These are phyloP conservation scores for Rubia peregrina DNA, from an alignment of 305 asterid species.

Conservation along the genomic window DNA sequence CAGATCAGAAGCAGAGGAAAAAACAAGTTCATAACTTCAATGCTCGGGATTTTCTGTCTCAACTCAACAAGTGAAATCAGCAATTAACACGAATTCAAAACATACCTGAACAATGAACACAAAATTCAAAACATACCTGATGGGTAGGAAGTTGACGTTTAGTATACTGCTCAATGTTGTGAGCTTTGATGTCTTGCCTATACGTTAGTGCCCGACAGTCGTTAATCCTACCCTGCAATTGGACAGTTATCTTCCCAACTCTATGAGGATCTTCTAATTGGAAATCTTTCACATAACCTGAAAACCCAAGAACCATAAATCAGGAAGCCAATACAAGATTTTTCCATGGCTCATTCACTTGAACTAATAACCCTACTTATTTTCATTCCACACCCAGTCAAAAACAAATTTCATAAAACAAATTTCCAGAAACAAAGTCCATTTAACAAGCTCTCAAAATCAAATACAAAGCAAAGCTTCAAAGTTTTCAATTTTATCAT, in stretches of 20 bases:
- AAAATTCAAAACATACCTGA: constrained; percentile 47
- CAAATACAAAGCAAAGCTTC: neutral
- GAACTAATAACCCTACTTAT: neutral
- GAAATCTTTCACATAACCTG: constrained; percentile 87
- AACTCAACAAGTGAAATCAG: neutral
- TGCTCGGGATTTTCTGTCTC: neutral
- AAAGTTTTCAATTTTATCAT: neutral
- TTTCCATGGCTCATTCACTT: neutral
- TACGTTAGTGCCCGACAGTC: constrained; percentile 80
- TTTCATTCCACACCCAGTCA: neutral
- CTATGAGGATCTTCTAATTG: constrained; percentile 72
- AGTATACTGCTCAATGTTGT: constrained; percentile 46
- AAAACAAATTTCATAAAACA: neutral
- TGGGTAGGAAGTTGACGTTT: constrained; percentile 77
- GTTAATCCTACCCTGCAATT: constrained; percentile 77
- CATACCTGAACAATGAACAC: neutral
- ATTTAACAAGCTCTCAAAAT: neutral
- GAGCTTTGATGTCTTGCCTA: constrained; percentile 75
- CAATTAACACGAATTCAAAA: neutral
- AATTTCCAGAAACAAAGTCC: too few relatives aligned
- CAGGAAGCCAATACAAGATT: neutral
- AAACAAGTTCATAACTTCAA: neutral
- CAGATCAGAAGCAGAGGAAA: neutral
- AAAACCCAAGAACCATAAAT: neutral
- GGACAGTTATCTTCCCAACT: constrained; percentile 69